Evolutionary conservation across 2,329 filamentous ascomycete genomes (phyloP), one percentile per base, ranked within the genome.

Genomic region (Plectosphaerella sp.): DNA sequence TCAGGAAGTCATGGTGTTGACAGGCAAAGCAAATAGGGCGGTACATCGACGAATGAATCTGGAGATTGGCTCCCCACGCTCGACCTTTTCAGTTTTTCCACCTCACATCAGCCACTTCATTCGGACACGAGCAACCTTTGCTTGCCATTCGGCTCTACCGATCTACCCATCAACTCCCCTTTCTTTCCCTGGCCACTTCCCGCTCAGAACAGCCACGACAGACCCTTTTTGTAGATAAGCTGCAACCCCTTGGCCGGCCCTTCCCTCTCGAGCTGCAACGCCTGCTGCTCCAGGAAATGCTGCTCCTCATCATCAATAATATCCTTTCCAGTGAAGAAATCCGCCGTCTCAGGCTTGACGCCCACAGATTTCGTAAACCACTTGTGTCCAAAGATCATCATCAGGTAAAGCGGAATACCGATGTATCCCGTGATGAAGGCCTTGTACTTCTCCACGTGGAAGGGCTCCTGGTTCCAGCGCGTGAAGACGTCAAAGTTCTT

Each of bases 271-370:
- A 61, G 51, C 51, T 63, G 56, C 22, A 63, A 58, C 49, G 73
- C 77, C 65, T 81, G 67, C n/a, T 64, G 63, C 10, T 79, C 84
- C 51, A 89, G 61, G 69, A 86, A 91, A 56, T 82, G 83, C 54
- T 82, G 79, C 70, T 91, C 88, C 62, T 91, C 86, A 10, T 81
- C 76, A 67, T 90, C 87, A 57, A 90, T 87, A 54, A 80, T 76
- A 50, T 86, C 86, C 73, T 90, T 91, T 61, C 87, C 88, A 1
- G 80, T 80, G 72, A 80, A 89, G 56, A 91, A 80, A 72, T 91
- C 87, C 16, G 78, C 84, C 59, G 82, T 74, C 52, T 77, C 67
- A 0, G 86, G 72, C 54, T 73, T 72, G 46, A 88, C 65, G 10
- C 76, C 72, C 61, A 78, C 74, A 55, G 71, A 78, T 14, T 35